These are phyloP conservation scores for Pisolithus microcarpus DNA, from an alignment of 768 basidiomycete species.

Conservation along the genomic window DNA sequence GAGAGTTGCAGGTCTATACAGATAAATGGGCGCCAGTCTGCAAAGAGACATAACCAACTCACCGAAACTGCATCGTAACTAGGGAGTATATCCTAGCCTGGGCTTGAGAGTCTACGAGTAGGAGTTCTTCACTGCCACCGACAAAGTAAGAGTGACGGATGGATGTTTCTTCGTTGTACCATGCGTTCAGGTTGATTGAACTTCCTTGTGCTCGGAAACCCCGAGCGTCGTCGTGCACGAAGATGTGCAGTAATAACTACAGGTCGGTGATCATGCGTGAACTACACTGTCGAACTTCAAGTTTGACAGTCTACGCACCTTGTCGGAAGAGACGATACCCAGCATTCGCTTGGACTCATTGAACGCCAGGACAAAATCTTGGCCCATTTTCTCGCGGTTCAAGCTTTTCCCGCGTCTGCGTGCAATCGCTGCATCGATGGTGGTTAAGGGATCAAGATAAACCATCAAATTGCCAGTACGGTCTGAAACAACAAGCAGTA, in stretches of 20 bases:
- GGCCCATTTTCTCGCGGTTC: conserved; percentile 35
- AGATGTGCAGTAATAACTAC: conserved; percentile 34
- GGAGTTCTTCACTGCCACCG: conserved; percentile 39
- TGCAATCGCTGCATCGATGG: conserved; percentile 25
- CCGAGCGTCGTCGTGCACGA: conserved; percentile 38
- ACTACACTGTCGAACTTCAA: neutral
- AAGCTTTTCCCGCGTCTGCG: conserved; percentile 21
- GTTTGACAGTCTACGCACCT: conserved; percentile 19
- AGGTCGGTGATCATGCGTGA: neutral
- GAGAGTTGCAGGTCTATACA: conserved; percentile 34
- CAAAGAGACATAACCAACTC: neutral
- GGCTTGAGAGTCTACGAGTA: conserved; percentile 35
- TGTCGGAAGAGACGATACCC: conserved; percentile 31
- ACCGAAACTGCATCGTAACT: conserved; percentile 44
- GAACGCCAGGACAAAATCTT: conserved; percentile 33
- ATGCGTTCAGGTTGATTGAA: conserved; percentile 31
- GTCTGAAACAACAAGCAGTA: conserved; percentile 33
- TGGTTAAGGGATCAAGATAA: conserved; percentile 26
- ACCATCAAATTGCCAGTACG: conserved; percentile 22
- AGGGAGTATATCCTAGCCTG: conserved; percentile 42
- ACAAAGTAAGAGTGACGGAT: conserved; percentile 37
- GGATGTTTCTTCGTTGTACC: conserved; percentile 29
- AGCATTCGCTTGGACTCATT: conserved; percentile 43
- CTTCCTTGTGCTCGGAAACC: conserved; percentile 33
- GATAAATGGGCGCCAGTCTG: neutral